Evolutionary conservation across 1,139 yeast genomes (phyloP).

Genomic region (Diutina ranongensis): DNA sequence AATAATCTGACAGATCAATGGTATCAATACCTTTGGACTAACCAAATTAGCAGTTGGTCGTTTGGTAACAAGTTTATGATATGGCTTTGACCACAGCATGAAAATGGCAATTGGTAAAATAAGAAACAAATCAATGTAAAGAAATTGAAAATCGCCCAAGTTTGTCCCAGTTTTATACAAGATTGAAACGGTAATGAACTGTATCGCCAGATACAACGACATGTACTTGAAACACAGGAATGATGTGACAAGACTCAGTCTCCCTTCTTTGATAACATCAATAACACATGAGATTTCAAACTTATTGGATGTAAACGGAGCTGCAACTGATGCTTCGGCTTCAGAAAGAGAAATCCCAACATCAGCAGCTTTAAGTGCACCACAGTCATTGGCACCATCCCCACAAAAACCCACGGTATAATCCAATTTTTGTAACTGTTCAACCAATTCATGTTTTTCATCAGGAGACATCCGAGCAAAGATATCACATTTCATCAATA

Average conservation of each 20-base stretch:
- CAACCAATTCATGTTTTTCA: constrained; percentile 92
- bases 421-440: constrained; percentile 70
- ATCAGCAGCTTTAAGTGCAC: constrained; percentile 95
- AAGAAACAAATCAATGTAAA: constrained; percentile 82
- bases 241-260: constrained; percentile 88
- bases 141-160: constrained; percentile 93
- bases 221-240: constrained; percentile 95
- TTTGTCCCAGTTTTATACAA: constrained; percentile 84
- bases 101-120: constrained; percentile 91
- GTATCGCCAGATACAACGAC: constrained; percentile 95
- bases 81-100: constrained; percentile 96
- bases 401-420: constrained; percentile 97
- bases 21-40: constrained; percentile 75
- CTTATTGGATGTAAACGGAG: constrained; percentile 85
- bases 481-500: constrained; percentile 63
- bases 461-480: constrained; percentile 99
- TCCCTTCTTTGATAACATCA: constrained; percentile 85
- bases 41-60: constrained; percentile 92
- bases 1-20: constrained; percentile 62
- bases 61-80: constrained; percentile 44
- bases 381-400: constrained; percentile 96
- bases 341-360: constrained; percentile 93
- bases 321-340: constrained; percentile 98
- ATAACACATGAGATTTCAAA: constrained; percentile 90
- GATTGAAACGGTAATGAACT: constrained; percentile 76